Evolutionary conservation across 306 rosid genomes (phyloP), one percentile per base, ranked within the genome.

Genomic region (Herpetospermum pedunculosum): DNA sequence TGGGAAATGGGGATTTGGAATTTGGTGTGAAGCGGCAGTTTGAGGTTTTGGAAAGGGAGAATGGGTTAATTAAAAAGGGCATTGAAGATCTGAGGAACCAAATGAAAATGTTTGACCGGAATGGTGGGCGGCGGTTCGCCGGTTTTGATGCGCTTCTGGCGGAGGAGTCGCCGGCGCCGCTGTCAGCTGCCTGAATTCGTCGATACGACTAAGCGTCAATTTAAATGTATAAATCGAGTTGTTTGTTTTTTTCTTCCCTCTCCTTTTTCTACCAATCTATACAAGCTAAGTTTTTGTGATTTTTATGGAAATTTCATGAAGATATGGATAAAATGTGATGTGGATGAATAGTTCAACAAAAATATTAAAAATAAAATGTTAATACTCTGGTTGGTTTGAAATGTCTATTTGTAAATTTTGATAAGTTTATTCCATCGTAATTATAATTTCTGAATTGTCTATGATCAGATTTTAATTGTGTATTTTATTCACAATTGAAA

Each of bases 81-180:
- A 85, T 94, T 76, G 97, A 91, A 44, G 92, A 94, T 77, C 89
- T 94, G 60, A 83, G 96, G 81, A 83, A 84, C 28, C 95, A 91
- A 48, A 76, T 78, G 6, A 59, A 77, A 18, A 37, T 37, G 5
- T 6, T 8, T 23, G 91, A 88, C 43, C 87, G 83, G 70, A 86
- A 81, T n/a, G n/a, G n/a, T n/a, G n/a, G 70, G 15, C 49, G 6
- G 60, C 89, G 3, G 40, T 78, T 74, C 9, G 75, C 23, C 25
- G 76, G 75, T 38, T 82, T 71, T 69, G 77, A 76, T 0, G 85
- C 76, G 6, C 75, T 72, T 68, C 62, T 85, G 25, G 70, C 58
- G 10, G 88, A 82, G 44, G 81, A 62, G 2, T 83, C 76, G 71
- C 80, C 47, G 49, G 83, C 87, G 1, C 73, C 87, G 0, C 72